These are phyloP conservation scores for Blastocystis sp. DNA, from an alignment of 352 stramenopile species.

Conservation along the genomic window DNA sequence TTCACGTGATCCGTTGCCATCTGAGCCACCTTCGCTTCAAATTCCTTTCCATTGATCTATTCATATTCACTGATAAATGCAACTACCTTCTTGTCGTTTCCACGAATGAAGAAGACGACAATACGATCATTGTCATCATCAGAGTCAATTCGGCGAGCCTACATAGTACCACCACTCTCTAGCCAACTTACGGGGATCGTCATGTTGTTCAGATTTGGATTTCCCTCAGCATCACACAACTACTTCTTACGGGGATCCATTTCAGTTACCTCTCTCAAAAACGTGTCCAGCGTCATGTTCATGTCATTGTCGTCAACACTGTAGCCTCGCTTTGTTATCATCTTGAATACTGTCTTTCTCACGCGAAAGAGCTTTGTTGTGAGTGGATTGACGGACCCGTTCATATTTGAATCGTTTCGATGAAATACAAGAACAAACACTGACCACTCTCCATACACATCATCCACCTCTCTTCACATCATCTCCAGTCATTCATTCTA, in stretches of 20 bases:
- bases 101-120: slow-evolving; percentile 87
- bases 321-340: slow-evolving; percentile 85
- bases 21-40: slow-evolving; percentile 35
- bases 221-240: slow-evolving; percentile 31
- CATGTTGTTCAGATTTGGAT: slow-evolving; percentile 58
- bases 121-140: slow-evolving; percentile 82
- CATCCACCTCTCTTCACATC: too few relatives aligned
- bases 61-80: slow-evolving; percentile 64
- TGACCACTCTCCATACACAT: too few relatives aligned
- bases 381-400: background rate
- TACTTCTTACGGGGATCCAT: background rate
- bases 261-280: slow-evolving; percentile 65
- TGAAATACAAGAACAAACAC: too few relatives aligned
- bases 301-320: slow-evolving; percentile 89
- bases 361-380: slow-evolving; percentile 73
- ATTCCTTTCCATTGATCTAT: slow-evolving; percentile 89
- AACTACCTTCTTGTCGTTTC: slow-evolving; percentile 39
- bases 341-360: slow-evolving; percentile 85
- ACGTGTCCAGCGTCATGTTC: slow-evolving; percentile 83
- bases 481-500: too few relatives aligned
- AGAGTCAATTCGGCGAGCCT: slow-evolving; percentile 59
- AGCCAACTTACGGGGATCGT: slow-evolving; percentile 32
- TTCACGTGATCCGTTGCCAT: slow-evolving; percentile 65
- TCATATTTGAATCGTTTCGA: too few relatives aligned
- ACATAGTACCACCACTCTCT: slow-evolving; percentile 59